These are phyloP conservation scores for Phytophthora rubi DNA, from an alignment of 352 stramenopile genomes.

Conservation along the genomic window DNA sequence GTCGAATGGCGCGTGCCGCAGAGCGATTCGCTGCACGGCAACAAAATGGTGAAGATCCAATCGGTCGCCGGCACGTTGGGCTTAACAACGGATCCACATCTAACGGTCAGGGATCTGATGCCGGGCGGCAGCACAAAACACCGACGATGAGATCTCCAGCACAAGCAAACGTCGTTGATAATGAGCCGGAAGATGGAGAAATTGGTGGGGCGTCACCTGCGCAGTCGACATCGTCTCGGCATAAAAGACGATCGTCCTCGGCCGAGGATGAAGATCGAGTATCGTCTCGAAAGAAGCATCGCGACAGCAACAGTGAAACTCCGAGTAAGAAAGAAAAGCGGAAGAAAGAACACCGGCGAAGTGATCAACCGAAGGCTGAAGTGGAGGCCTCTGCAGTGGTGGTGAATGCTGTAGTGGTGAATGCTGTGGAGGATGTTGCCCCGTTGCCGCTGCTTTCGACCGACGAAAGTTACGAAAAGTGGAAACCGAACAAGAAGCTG, in stretches of 20 bases:
- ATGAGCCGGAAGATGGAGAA: slow-evolving; percentile 64
- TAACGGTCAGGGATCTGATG: slow-evolving; percentile 34
- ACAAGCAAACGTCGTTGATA: slow-evolving; percentile 29
- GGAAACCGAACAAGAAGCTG: slow-evolving; percentile 76
- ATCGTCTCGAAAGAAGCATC: slow-evolving; percentile 44
- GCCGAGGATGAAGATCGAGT: slow-evolving; percentile 34
- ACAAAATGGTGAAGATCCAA: slow-evolving; percentile 35
- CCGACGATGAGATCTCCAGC: slow-evolving; percentile 30
- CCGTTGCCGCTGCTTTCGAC: slow-evolving; percentile 45
- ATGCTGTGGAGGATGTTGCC: slow-evolving; percentile 19
- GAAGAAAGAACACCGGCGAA: slow-evolving; percentile 37
- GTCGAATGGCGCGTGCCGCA: slow-evolving; percentile 68
- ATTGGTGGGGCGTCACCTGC: slow-evolving; percentile 40
- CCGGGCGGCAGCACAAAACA: slow-evolving; percentile 42
- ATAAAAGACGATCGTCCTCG: slow-evolving; percentile 49
- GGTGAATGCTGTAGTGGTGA: slow-evolving; percentile 26
- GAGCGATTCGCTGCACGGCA: slow-evolving; percentile 66
- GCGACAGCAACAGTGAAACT: slow-evolving; percentile 36
- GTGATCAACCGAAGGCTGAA: slow-evolving; percentile 23
- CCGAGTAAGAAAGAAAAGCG: slow-evolving; percentile 45
- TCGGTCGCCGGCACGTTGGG: slow-evolving; percentile 16
- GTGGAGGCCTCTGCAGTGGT: slow-evolving; percentile 9
- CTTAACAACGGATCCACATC: slow-evolving; percentile 26
- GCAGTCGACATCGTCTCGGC: slow-evolving; percentile 35
- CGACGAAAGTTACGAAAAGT: slow-evolving; percentile 75